Evolutionary conservation across 2,329 filamentous ascomycete species (phyloP), one percentile per base, ranked within the genome.

Genomic region (Clonostachys solani): DNA sequence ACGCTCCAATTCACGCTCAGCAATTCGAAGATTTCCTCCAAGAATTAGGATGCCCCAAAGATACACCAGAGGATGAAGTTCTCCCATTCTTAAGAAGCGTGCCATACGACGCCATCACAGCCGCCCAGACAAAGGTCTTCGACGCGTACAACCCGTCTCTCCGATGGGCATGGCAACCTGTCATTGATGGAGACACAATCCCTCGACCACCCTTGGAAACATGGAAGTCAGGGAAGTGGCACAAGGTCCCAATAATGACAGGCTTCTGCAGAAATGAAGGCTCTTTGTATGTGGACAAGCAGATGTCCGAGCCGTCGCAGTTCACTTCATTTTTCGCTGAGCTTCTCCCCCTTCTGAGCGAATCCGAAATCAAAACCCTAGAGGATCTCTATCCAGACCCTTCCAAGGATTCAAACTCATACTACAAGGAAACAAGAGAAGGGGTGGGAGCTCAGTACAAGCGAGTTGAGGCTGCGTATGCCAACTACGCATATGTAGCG

Each of bases 251-350:
- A 1, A 77, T 89, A 38, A 67, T 89, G 49, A 87, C 84, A 0
- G 86, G 86, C 4, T 89, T 83, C 65, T 83, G 83, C 56, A 78
- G 79, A 37, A 84, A 89, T 54, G 86, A 89, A 60, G 86, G 85
- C 5, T 75, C 81, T 1, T 64, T 76, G 33, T 89, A 88, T 55
- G 78, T 88, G 1, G 75, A 83, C 0, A 64, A 70, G 33, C 53
- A 59, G 5, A 69, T 77, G 51, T 67, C 71, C 4, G 68, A 66
- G 2, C 65, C 74, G 1, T 64, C 63, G 0, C 70, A 83, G 4
- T 85, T 88, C 56, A 69, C 68, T 2, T 49, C 62, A 0, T 87
- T 89, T 60, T 88, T 86, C 67, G 62, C 65, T 0, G 68, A 64
- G 0, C 70, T 89, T 6, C 71, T 89, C 3, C 85, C 85, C 0